phyloP scores from a whole-genome alignment of 306 rosid genomes.

The Cotoneaster glaucophyllus region DNA sequence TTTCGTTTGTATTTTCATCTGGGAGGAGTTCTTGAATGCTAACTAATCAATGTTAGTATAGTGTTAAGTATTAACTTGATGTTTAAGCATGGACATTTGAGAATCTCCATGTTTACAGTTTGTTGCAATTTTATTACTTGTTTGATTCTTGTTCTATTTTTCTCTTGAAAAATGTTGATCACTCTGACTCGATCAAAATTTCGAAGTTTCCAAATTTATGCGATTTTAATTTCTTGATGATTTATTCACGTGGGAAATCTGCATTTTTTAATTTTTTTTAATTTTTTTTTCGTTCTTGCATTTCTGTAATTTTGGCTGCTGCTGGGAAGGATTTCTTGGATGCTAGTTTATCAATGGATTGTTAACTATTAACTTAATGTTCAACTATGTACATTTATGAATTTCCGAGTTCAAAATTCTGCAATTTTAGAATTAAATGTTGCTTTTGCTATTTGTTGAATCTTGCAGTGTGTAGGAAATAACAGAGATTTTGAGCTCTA shows the following conservation, averaged over 20 bases:
- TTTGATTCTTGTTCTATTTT: neutral
- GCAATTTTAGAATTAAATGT: neutral
- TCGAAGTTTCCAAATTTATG: neutral
- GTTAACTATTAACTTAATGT: neutral
- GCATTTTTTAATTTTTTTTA: neutral
- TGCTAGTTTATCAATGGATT: neutral
- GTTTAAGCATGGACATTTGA: neutral
- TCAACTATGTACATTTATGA: neutral
- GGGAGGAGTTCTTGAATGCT: neutral
- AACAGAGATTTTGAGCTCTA: neutral
- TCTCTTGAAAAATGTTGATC: neutral
- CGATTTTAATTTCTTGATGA: neutral
- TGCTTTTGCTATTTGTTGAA: conserved; percentile 7
- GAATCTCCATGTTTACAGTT: neutral
- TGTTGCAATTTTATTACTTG: neutral
- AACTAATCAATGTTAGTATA: neutral
- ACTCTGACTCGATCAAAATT: neutral
- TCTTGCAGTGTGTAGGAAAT: conserved; percentile 15
- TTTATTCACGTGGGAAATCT: neutral
- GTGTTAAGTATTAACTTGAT: neutral
- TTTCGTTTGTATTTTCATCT: neutral
- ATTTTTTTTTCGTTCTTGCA: neutral
- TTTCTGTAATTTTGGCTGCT: neutral
- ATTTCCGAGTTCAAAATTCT: neutral
- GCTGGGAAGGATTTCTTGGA: neutral